Conservation (phyloP, 2,329 filamentous ascomycete species). For the Lasiodiplodia hormozganensis region DNA sequence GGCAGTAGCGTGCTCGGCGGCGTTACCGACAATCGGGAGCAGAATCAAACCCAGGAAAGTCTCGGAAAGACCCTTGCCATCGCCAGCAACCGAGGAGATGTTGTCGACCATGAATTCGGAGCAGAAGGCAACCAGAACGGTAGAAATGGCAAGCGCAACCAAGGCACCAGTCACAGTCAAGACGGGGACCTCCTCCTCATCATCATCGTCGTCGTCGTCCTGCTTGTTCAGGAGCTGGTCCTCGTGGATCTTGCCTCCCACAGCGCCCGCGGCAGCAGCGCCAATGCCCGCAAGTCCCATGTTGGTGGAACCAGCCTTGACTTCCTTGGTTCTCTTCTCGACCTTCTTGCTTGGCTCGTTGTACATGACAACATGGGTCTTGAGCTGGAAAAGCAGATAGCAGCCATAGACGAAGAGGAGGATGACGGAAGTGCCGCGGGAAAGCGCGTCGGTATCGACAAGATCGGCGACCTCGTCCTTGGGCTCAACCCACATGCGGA, state of each 20-base stretch:
- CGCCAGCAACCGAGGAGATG: conserved; percentile 61
- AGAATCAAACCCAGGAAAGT: conserved; percentile 70
- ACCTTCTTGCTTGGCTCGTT: conserved; percentile 81
- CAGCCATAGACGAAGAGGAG: conserved; percentile 82
- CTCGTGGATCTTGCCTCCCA: conserved; percentile 58
- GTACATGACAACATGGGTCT: conserved; percentile 82
- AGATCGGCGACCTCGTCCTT: neutral
- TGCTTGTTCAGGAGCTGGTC: conserved; percentile 53
- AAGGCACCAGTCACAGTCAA: conserved; percentile 76
- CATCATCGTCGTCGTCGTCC: conserved; percentile 53
- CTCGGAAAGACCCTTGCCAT: conserved; percentile 57
- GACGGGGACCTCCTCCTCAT: conserved; percentile 79
- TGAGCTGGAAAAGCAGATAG: conserved; percentile 90
- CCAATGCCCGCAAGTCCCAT: conserved; percentile 61
- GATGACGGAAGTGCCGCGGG: conserved; percentile 78
- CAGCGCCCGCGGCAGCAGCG: conserved; percentile 57
- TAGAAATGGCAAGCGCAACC: conserved; percentile 73
- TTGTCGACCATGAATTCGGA: conserved; percentile 70
- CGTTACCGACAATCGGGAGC: conserved; percentile 70
- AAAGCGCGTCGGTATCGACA: conserved; percentile 43
- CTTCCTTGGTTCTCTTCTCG: conserved; percentile 60
- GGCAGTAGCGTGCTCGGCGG: conserved; percentile 70
- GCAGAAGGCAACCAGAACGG: conserved; percentile 80
- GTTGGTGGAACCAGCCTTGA: conserved; percentile 57
- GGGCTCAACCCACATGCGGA: conserved; percentile 62